phyloP scores from a whole-genome alignment of 345 rosid genomes.

The Sisymbrium altissimum region DNA sequence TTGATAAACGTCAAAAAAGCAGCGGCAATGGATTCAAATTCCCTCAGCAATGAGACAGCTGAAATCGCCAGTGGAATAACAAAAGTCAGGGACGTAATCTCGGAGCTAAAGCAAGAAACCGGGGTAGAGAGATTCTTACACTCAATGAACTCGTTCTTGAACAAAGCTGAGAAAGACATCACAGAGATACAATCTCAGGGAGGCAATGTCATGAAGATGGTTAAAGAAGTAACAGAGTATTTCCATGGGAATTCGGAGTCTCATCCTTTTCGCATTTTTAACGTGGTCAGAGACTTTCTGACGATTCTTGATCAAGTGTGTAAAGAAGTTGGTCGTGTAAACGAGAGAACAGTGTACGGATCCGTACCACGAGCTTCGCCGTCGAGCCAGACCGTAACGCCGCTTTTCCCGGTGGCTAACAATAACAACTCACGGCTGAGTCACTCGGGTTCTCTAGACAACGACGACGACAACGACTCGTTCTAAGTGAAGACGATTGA shows the following conservation, averaged over 20 bases:
- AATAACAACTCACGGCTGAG: slow-evolving; percentile 29
- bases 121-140: slow-evolving; percentile 42
- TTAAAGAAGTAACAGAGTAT: slow-evolving; percentile 79
- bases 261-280: slow-evolving; percentile 70
- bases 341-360: slow-evolving; percentile 69
- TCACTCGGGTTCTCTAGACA: slow-evolving; percentile 38
- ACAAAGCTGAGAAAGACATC: slow-evolving; percentile 68
- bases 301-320: slow-evolving; percentile 84
- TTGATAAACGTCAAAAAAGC: slow-evolving; percentile 79
- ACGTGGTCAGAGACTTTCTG: slow-evolving; percentile 84
- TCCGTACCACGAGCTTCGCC: slow-evolving; percentile 46
- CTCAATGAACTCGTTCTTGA: slow-evolving; percentile 63
- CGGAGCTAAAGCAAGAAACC: slow-evolving; percentile 38
- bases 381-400: slow-evolving; percentile 29
- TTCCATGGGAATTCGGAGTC: slow-evolving; percentile 91
- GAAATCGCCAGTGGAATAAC: slow-evolving; percentile 54
- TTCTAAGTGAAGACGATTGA: slow-evolving; percentile 13
- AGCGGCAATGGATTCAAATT: slow-evolving; percentile 78
- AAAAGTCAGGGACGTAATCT: slow-evolving; percentile 48
- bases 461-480: slow-evolving; percentile 34
- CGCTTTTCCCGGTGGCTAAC: slow-evolving; percentile 47
- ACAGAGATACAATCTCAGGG: slow-evolving; percentile 49
- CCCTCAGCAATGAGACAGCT: slow-evolving; percentile 52
- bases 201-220: slow-evolving; percentile 41
- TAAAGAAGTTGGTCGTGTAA: slow-evolving; percentile 84